Base-by-base conservation (phyloP, 2,329 filamentous ascomycete species). In the Claviceps paspali region DNA sequence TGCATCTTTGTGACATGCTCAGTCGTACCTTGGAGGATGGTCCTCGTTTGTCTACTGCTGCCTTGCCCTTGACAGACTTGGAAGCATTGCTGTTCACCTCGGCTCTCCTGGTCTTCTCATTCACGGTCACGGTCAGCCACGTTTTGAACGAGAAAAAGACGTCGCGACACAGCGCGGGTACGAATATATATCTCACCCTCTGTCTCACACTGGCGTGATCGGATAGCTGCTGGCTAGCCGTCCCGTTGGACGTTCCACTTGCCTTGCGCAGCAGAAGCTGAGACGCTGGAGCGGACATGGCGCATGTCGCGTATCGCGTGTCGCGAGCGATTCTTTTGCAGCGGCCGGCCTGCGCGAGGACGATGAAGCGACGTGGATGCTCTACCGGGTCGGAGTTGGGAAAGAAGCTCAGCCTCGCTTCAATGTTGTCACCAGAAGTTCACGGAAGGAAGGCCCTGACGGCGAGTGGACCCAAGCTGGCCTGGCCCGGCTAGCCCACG, bases 231-330 rank as follows among this genome's bases (percentile, higher is more conserved):
- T 52, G 51, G 41, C 44, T 45, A 27, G 46, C 34, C 30, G 48
- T 36, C 23, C 43, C 36, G 31, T 48, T 45, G 39, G 47, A 41
- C 37, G 47, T 41, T 41, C 55, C 57, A 41, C 59, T 57, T 41
- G 54, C 43, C 52, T 51, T 54, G 42, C 56, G 54, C 44, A 55
- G 48, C 45, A 57, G 47, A 46, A 57, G 48, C 48, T 60, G 53
- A 27, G 57, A 54, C 42, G 53, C 43, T 42, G 51, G 48, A 38
- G 50, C 45, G 44, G 57, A 56, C 57, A 60, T 60, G 46, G 50
- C 48, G 54, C 56, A 56, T 56, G 44, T 36, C 30, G 40, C 18
- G 29, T 24, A 24, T 29, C 9, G 26, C 18, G 29, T 24, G 30
- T 29, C 9, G 26, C 11, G 15, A n/a, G 23, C 11, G 17, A 17